Evolutionary conservation across 228 moss, liverwort and hornwort species (phyloP).

Genomic region (Sphagnum magellanicum): DNA sequence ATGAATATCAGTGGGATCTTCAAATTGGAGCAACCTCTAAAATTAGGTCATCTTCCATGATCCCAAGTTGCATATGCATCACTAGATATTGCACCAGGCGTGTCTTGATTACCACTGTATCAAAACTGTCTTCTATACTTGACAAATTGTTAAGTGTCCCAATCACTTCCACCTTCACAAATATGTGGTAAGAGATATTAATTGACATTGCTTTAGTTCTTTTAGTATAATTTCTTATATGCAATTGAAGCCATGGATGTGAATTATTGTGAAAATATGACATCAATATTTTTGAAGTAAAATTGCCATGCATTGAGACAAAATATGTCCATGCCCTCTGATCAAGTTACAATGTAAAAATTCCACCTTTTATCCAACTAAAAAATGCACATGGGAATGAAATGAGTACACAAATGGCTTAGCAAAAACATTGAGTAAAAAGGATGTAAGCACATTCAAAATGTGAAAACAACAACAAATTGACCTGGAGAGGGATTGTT

Average conservation of each 20-base stretch:
- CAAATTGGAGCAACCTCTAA: conserved; percentile 25
- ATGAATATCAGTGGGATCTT: not conserved
- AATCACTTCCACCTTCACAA: conserved; percentile 41
- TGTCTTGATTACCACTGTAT: conserved; percentile 20
- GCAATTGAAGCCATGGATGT: not conserved
- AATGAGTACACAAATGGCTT: too few species aligned
- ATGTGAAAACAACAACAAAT: not conserved
- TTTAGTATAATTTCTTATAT: not conserved
- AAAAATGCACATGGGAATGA: too few species aligned
- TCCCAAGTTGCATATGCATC: conserved; percentile 19
- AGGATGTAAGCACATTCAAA: not conserved
- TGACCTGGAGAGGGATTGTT: conserved; percentile 32
- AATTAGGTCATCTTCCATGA: conserved; percentile 36
- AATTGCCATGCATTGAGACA: not conserved
- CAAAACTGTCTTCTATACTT: conserved; percentile 15
- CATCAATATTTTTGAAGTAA: not conserved
- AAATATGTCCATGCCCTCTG: not conserved
- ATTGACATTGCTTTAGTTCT: not conserved
- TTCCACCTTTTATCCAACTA: not conserved
- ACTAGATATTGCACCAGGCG: conserved; percentile 25
- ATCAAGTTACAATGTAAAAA: not conserved
- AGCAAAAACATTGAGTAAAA: not conserved
- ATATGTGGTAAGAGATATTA: not conserved
- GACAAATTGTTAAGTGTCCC: conserved; percentile 33
- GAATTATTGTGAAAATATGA: not conserved